Evolutionary conservation across 2,329 filamentous ascomycete species (phyloP), one percentile per base, ranked within the genome.

Genomic region (Bipolaris gigantea): DNA sequence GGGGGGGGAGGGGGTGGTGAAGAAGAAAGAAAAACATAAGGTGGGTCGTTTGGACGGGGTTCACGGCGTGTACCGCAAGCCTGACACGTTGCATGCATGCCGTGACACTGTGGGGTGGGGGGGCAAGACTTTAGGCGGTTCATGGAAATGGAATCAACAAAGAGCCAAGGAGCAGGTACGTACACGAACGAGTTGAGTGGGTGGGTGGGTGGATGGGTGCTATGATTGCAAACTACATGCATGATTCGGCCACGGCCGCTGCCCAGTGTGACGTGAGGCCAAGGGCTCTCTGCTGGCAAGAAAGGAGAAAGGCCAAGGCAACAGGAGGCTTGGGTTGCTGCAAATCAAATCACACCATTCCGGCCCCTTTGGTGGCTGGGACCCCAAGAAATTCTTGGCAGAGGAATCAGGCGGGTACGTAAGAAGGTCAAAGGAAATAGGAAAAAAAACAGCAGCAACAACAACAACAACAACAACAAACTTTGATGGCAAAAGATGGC

Each of bases 71-170:
- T 25, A 42, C 16, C 9, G 15, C 40, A 42, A 18, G 40, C 10
- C 47, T 53, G 57, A 61, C 64, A 62, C 58, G 57, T 60, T 53
- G 55, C 50, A 55, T 46, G 50, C 55, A 56, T 52, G 50, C 51
- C 55, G 38, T 46, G 59, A 55, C 49, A 57, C 23, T 23, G 16
- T n/a, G 40, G 40, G 40, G 23, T 2, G 27, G 10, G 8, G 25
- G 25, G 7, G 25, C 8, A 25, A 9, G 33, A 16, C 13, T 27
- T 19, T 42, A 32, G 25, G 40, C 40, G 32, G 32, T 8, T 25
- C 40, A 30, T 40, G 40, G 13, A 11, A 9, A 11, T 4, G 23
- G 5, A 18, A 18, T 8, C 7, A 19, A 30, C 8, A 19, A 19
- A 32, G 25, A 30, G 18, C 16, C 15, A 42, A 42, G n/a, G 33